Percentiles rank a stretch among this genome's conserved stretches.
These are phyloP conservation scores for Entomortierella chlamydospora DNA, from an alignment of 192 early-diverging fungal species.

Conservation along the genomic window DNA sequence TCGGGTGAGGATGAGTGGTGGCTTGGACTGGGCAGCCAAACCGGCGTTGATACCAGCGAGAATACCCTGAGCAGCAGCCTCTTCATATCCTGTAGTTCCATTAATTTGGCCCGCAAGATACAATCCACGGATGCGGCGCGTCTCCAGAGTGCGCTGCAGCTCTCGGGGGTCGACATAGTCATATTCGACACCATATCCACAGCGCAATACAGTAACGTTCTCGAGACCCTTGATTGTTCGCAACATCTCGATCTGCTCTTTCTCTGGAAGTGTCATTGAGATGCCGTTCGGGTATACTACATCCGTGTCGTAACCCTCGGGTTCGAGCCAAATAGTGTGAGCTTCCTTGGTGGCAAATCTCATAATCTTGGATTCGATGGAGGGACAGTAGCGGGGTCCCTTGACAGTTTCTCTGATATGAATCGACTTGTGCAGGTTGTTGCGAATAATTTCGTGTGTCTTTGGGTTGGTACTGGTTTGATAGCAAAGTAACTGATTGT, in stretches of 20 bases:
- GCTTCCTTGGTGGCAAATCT: constrained; percentile 74
- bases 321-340: constrained; percentile 85
- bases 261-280: constrained; percentile 86
- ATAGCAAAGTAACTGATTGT: constrained; percentile 77
- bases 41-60: constrained; percentile 85
- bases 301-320: constrained; percentile 77
- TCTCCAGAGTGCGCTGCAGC: constrained; percentile 79
- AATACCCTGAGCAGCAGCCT: constrained; percentile 84
- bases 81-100: constrained; percentile 89
- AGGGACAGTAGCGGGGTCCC: constrained; percentile 85
- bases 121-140: constrained; percentile 79
- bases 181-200: constrained; percentile 88
- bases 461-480: constrained; percentile 78
- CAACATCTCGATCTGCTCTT: constrained; percentile 76
- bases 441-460: constrained; percentile 74
- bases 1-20: constrained; percentile 75
- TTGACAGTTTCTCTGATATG: constrained; percentile 88
- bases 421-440: constrained; percentile 82
- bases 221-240: constrained; percentile 80
- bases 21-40: constrained; percentile 60
- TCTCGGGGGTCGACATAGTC: constrained; percentile 88
- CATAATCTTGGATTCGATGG: constrained; percentile 83
- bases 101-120: constrained; percentile 90
- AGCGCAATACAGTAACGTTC: constrained; percentile 72
- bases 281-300: constrained; percentile 87